phyloP scores from a whole-genome alignment of 140 eudicot species.

The Bidens hawaiensis region DNA sequence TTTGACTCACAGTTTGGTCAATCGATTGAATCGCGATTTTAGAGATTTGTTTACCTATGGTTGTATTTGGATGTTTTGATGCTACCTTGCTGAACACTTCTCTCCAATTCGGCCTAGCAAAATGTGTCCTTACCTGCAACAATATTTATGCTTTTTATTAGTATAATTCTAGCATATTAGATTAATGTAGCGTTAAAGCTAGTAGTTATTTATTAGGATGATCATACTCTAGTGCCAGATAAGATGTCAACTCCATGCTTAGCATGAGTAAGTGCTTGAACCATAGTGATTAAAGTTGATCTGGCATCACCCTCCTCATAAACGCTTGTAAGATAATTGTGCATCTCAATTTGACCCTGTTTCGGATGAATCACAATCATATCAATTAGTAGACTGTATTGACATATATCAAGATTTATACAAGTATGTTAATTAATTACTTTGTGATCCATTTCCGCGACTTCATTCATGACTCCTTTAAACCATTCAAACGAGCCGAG shows the following conservation, averaged over 20 bases:
- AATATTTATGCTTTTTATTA: conserved; percentile 5
- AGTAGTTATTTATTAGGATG: conserved; percentile 5
- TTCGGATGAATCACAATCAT: not conserved
- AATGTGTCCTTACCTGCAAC: conserved; percentile 94
- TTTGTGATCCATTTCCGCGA: conserved; percentile 90
- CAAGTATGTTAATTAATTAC: conserved; percentile 22
- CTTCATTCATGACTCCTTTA: conserved; percentile 92
- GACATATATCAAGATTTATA: not conserved
- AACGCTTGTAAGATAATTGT: conserved; percentile 89
- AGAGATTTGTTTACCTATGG: conserved; percentile 60
- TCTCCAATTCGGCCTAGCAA: conserved; percentile 96
- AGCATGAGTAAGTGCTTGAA: conserved; percentile 91
- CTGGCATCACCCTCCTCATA: conserved; percentile 97
- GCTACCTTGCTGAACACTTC: conserved; percentile 81
- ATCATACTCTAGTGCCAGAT: conserved; percentile 88
- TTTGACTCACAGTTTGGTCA: not conserved
- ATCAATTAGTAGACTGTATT: not conserved
- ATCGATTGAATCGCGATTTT: not conserved
- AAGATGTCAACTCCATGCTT: conserved; percentile 94
- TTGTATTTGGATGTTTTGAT: conserved; percentile 62
- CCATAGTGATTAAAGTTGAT: conserved; percentile 89
- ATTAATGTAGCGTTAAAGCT: not conserved
- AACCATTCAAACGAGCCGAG: conserved; percentile 95
- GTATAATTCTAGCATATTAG: not conserved
- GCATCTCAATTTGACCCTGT: conserved; percentile 97